Evolutionary conservation across 805 yeast species (phyloP), one percentile per base, ranked within the genome.

Genomic region (Brettanomyces sp.): DNA sequence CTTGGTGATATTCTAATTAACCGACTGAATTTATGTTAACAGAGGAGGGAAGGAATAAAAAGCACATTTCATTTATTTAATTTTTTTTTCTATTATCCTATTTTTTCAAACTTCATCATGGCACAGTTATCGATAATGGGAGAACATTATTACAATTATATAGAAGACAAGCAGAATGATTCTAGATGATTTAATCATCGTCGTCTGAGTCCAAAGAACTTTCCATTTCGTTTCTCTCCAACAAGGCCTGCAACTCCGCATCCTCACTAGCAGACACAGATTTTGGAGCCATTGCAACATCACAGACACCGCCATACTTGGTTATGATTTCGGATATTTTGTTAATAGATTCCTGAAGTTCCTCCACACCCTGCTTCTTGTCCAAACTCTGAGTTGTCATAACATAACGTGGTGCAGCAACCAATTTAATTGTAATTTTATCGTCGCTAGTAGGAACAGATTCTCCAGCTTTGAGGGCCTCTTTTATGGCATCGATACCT

Each of bases 191-290:
- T 33, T 59, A 67, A 11, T 59, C 58, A 33, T 77, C 82, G 49
- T 82, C 93, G 55, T 85, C 95, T 42, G 88, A 83, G 48, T 85
- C 89, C 58, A 82, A 82, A 63, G 82, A 80, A 62, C 85, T 90
- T 65, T 87, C 96, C 62, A 83, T 75, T 72, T 88, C 97, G 64
- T 88, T 86, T 63, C 86, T 79, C 70, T 91, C 97, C 79, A 93
- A 81, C 54, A 93, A 77, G 50, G 95, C 96, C 68, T 89, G 95
- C 62, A 93, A 79, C 70, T 90, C 97, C 49, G 96, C 98, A 66
- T 93, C 99, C 66, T 93, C 99, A 49, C 93, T 86, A 50, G 96
- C 98, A 47, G 97, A 89, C 55, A 93, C 98, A 39, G 98, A 97
- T 79, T 90, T 91, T 62, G 99, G 98, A 58, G 95, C 91, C 97